Evolutionary conservation across 2,329 filamentous ascomycete genomes (phyloP), one percentile per base, ranked within the genome.

Genomic region (Fusarium sp.): DNA sequence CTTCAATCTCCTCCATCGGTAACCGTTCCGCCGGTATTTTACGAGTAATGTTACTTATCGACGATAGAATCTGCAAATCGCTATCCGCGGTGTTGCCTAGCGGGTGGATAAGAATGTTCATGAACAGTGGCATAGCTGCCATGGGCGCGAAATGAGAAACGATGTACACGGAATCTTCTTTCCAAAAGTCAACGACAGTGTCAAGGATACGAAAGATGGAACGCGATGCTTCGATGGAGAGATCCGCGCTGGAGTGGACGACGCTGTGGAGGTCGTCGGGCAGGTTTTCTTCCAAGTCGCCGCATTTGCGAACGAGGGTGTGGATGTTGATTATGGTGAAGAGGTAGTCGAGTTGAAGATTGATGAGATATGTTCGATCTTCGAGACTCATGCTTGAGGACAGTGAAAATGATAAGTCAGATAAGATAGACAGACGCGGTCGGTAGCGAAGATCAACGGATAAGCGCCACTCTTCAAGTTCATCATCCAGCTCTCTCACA

Each of bases 391-490:
- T 67, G 2, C 14, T 37, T 7, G 57, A 52, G 8, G 62, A 48
- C 6, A 67, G 18, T 7, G 46, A 40, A 16, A 61, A 67, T 1
- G 64, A 67, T 1, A 49, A 25, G 4, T 66, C 65, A 4, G 65
- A 60, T 10, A 67, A 14, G 7, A 70, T 70, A 1, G 67, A 70
- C 7, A 70, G 29, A 8, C 67, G 45, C 4, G 67, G 67, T 9
- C 67, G 63, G 47, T 68, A 71, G 4, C 57, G 68, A 27, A 52
- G 54, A 20, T 54, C 54, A 5, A 79, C 55, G 0, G 75, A 74
- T n/a, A 78, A 44, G 7, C 77, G 67, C 77, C 77, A 79, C n/a
- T 64, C 62, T 49, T 79, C 77, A 20, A 79, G 69, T n/a, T 79
- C 76, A 24, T 77, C 67, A 8, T 79, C 77, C 2, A 79, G 48